A percentile compares a stretch with the other conserved stretches of the same genome.
phyloP scores from a whole-genome alignment of 108 stramenopile species.

The Conticribra guillardii region DNA sequence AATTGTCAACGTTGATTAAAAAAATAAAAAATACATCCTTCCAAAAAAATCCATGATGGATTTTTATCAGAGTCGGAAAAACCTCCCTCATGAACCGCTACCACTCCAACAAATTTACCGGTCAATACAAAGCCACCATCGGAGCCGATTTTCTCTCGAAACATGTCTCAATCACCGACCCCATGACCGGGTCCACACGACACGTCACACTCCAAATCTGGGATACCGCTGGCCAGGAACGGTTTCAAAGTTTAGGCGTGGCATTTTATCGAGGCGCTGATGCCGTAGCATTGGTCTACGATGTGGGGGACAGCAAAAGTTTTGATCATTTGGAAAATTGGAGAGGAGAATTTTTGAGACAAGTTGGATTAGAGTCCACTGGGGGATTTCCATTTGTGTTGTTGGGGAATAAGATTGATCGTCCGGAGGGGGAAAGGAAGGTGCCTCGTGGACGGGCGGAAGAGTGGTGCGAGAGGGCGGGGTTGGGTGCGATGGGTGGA shows the following conservation, averaged over 20 bases:
- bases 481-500: constrained; percentile 58
- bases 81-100: constrained; percentile 99
- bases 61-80: constrained; percentile 98
- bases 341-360: constrained; percentile 91
- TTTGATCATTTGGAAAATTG: constrained; percentile 96
- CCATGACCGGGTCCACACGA: constrained; percentile 54
- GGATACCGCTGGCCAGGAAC: constrained; percentile 99
- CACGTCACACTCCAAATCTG: constrained; percentile 96
- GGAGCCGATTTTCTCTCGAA: constrained; percentile 97
- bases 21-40: too few species aligned
- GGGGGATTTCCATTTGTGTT: constrained; percentile 94
- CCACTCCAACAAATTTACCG: constrained; percentile 93
- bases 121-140: constrained; percentile 98
- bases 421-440: constrained; percentile 63
- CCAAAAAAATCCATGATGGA: too few species aligned
- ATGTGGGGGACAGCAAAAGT: constrained; percentile 94
- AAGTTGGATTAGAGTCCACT: constrained; percentile 70
- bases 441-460: constrained; percentile 79
- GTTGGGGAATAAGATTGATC: constrained; percentile 96
- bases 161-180: constrained; percentile 79
- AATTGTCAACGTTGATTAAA: too few species aligned
- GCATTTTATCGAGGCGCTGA: constrained; percentile 99
- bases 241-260: constrained; percentile 95
- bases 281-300: constrained; percentile 97
- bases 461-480: constrained; percentile 82